Evolutionary conservation across 176 grass and related monocot species (phyloP), one percentile per base, ranked within the genome.

Genomic region (Zea mays): DNA sequence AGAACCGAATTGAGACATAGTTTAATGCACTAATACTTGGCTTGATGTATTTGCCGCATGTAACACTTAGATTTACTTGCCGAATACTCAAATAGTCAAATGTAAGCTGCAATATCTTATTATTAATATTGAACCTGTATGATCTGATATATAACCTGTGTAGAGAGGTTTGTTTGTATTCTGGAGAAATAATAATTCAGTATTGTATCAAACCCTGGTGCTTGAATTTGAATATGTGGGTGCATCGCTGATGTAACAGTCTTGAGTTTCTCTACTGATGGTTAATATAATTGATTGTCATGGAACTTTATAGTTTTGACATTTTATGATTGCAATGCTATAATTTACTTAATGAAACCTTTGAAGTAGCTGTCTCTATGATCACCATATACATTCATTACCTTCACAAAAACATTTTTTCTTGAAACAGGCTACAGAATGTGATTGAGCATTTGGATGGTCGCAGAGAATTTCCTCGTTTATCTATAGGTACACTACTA

Each of bases 361-460:
- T 48, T 66, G 64, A 66, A 41, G 4, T 66, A 65, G 27, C 41
- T 51, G 7, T 75, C 45, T 64, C 42, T 66, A 60, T 59, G 47
- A 37, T 73, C 12, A 19, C 61, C 21, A 5, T 67, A 81, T 42
- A 2, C 37, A 21, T 66, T 46, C 49, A 71, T 62, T 71, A 62
- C 33, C 72, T 47, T 80, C 58, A 67, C 36, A 85, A 60, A 71
- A 64, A 48, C 48, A 81, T 51, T 72, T 77, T 19, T 33, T 40
- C 38, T 17, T 42, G 62, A 84, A 87, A 73, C 79, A 92, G 93
- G 41, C 57, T 97, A 65, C 90, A 90, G 64, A 97, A 91, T 52
- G 87, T 92, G 50, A 92, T 92, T 52, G 85, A 97, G 36, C 62
- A 86, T 90, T 85, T 90, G 73, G 96, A 92, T 77, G 79, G 78